Evolutionary conservation across 805 yeast genomes (phyloP).

Genomic region (Cyberlindnera americana): DNA sequence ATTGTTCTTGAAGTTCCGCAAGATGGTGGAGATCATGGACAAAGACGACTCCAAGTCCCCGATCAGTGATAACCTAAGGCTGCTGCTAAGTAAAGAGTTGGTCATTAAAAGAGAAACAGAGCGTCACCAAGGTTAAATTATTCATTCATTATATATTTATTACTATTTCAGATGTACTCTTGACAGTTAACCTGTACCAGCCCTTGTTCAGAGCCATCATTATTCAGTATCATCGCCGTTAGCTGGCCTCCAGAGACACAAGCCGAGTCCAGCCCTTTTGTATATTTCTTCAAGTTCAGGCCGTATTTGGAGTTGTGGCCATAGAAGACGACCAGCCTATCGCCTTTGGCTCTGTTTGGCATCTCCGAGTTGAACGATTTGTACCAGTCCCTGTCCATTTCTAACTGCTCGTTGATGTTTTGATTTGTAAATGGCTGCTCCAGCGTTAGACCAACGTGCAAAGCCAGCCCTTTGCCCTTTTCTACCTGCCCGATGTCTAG

Average conservation of each 20-base stretch:
- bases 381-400: constrained; percentile 67
- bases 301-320: constrained; percentile 91
- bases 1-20: constrained; percentile 72
- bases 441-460: constrained; percentile 14
- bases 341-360: constrained; percentile 24
- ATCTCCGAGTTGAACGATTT: constrained; percentile 27
- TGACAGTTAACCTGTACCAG: constrained; percentile 18
- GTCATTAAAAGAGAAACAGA: constrained; percentile 59
- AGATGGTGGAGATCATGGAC: constrained; percentile 77
- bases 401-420: constrained; percentile 54
- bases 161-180: neutral
- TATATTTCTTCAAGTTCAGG: constrained; percentile 54
- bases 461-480: constrained; percentile 37
- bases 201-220: constrained; percentile 8
- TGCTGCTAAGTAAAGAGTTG: constrained; percentile 54
- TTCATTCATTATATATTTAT: neutral
- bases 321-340: constrained; percentile 52
- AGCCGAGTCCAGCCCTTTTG: constrained; percentile 80
- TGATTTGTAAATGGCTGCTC: constrained; percentile 37
- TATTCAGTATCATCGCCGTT: constrained; percentile 44
- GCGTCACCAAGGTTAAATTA: constrained; percentile 20
- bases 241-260: constrained; percentile 75
- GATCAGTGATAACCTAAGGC: constrained; percentile 51
- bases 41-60: constrained; percentile 24
- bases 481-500: constrained; percentile 53